Conservation (phyloP, 2,329 filamentous ascomycete genomes). For the Bimuria novae-zelandiae region DNA sequence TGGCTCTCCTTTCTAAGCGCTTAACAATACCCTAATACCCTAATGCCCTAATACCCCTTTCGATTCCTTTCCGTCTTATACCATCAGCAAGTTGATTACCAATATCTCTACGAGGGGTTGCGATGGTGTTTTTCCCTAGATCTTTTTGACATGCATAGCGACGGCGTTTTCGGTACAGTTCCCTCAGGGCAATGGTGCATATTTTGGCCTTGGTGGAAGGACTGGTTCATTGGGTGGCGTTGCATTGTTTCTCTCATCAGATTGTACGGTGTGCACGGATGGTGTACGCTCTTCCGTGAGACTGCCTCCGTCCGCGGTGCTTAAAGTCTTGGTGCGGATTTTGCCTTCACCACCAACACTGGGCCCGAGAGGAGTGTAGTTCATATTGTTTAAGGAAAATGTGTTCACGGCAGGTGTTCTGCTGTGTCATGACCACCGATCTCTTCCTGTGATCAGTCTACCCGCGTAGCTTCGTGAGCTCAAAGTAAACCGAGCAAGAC, state of each 20-base stretch:
- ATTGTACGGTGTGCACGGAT: not conserved
- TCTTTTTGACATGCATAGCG: conserved; percentile 25
- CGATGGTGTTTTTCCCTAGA: not conserved
- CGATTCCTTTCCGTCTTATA: not conserved
- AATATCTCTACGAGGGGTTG: not conserved
- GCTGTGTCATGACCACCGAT: too few species aligned
- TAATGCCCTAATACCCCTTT: not conserved
- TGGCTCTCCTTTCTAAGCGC: conserved; percentile 15
- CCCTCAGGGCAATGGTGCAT: not conserved
- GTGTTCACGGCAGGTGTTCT: not conserved
- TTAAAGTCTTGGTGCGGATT: not conserved
- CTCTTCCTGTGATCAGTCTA: too few species aligned
- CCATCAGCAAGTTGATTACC: not conserved
- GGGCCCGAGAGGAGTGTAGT: not conserved
- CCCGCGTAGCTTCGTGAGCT: too few species aligned
- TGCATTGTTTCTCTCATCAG: not conserved
- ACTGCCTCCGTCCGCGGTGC: not conserved
- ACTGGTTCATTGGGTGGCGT: not conserved
- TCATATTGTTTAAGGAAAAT: not conserved
- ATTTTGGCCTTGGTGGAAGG: not conserved
- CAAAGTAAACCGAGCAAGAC: too few species aligned
- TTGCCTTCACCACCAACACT: not conserved
- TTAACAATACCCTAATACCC: not conserved
- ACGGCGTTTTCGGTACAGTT: conserved; percentile 15
- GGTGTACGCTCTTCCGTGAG: not conserved